Evolutionary conservation across 345 rosid genomes (phyloP), one percentile per base, ranked within the genome.

Genomic region (Bruguiera sexangula): DNA sequence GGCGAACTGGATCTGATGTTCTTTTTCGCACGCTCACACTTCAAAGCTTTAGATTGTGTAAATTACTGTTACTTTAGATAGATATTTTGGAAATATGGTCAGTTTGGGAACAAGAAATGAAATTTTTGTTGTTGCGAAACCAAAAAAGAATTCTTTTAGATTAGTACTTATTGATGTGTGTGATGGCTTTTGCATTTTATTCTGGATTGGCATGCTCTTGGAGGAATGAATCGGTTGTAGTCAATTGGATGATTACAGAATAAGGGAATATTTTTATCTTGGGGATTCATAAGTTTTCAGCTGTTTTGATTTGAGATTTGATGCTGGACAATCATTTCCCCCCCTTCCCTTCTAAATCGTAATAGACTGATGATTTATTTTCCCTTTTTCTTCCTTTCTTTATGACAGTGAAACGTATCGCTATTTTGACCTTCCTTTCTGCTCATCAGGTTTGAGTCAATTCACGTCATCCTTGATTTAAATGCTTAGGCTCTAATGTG

Each of bases 381-480:
- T 58, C 15, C 30, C 36, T 60, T 65, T 48, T 27, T 13, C 22
- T 56, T 24, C 27, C 30, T 56, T 10, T 56, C 60, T 27, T 22
- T 56, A 22, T 27, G 18, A 63, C 78, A 76, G 83, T 73, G 80
- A 80, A 58, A 76, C 78, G 1, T 76, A 80, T 48, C 75, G 80
- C 24, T 80, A 76, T 65, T 80, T 72, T 39, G 80, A 80, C 66
- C 75, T 80, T 18, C 79, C 74, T 22, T 79, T 72, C 67, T 68
- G 82, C 54, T 75, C 73, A 2, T 60, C 79, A 79, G 74, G 74
- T 79, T 59, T 39, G 74, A 48, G 16, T 46, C 21, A 62, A 31
- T 62, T 36, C 26, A 62, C 19, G 6, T 62, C 27, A 62, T 37
- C 13, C 21, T 21, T n/a, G 2, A 8, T 24, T 2, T 56, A 21